phyloP scores from a whole-genome alignment of 352 stramenopile genomes.

The Phytophthora sansomeana region DNA sequence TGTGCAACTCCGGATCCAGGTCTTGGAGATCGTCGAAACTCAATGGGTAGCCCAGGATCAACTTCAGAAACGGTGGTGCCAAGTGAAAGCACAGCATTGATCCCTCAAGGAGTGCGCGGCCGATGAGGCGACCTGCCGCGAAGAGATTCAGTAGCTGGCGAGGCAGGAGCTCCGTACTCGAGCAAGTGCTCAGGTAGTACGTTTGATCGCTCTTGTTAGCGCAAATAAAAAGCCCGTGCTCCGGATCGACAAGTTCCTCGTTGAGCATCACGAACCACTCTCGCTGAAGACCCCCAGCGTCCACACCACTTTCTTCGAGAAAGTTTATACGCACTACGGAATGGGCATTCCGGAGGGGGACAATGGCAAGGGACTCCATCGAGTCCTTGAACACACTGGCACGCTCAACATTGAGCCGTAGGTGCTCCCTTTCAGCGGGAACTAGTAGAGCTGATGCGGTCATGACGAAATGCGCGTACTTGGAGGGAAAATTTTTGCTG shows the following conservation, averaged over 20 bases:
- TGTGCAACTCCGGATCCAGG: conserved; percentile 42
- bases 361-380: conserved; percentile 40
- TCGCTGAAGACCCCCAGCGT: conserved; percentile 70
- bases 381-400: conserved; percentile 42
- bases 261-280: conserved; percentile 78
- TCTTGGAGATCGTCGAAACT: conserved; percentile 90
- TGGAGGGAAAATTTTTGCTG: conserved; percentile 37
- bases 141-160: conserved; percentile 42
- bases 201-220: conserved; percentile 46
- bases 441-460: conserved; percentile 24
- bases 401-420: conserved; percentile 41
- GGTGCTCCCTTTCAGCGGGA: conserved; percentile 28
- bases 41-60: conserved; percentile 90
- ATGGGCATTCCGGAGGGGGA: conserved; percentile 35
- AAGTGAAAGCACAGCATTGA: conserved; percentile 93
- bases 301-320: conserved; percentile 59
- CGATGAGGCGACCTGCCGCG: conserved; percentile 46
- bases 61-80: conserved; percentile 42
- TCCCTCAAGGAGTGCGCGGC: conserved; percentile 67
- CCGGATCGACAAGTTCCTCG: conserved; percentile 36
- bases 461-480: conserved; percentile 45
- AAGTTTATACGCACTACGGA: conserved; percentile 64
- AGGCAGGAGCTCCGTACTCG: conserved; percentile 25
- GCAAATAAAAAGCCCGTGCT: conserved; percentile 36
- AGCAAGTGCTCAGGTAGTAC: conserved; percentile 48